These are phyloP conservation scores for Xylariaceae sp. DNA, from an alignment of 2,329 filamentous ascomycete species.

Conservation along the genomic window DNA sequence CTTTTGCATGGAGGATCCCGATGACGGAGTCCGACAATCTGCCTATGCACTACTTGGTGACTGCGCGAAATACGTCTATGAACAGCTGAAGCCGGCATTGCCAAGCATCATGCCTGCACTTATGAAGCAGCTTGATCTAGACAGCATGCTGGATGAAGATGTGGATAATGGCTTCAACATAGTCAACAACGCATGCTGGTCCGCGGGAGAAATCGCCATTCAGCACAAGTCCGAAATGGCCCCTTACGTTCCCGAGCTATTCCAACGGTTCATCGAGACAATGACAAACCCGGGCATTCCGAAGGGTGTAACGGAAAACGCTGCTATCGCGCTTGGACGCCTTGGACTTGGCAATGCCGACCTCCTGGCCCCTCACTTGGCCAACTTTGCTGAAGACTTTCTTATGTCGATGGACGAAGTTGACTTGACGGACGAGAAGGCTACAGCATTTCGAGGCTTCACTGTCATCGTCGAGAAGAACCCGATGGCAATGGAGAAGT, in stretches of 20 bases:
- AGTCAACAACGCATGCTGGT: conserved; percentile 98
- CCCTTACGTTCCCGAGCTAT: conserved; percentile 68
- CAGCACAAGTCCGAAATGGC: conserved; percentile 67
- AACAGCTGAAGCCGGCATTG: conserved; percentile 68
- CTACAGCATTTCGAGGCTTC: conserved; percentile 87
- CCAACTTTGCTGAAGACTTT: conserved; percentile 75
- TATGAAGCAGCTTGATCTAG: conserved; percentile 81
- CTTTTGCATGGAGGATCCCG: conserved; percentile 85
- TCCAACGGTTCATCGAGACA: conserved; percentile 72
- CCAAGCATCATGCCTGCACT: conserved; percentile 69
- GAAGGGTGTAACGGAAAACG: conserved; percentile 83
- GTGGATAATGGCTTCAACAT: conserved; percentile 83
- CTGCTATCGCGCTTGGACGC: conserved; percentile 83
- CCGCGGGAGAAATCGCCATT: conserved; percentile 83
- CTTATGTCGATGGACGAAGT: conserved; percentile 75
- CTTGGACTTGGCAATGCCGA: conserved; percentile 74
- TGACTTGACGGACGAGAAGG: conserved; percentile 87
- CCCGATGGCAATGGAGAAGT: conserved; percentile 85
- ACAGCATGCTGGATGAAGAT: conserved; percentile 67
- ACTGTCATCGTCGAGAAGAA: conserved; percentile 77
- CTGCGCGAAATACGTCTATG: conserved; percentile 87
- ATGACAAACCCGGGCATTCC: conserved; percentile 80
- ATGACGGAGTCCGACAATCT: conserved; percentile 91
- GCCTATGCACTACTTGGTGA: conserved; percentile 92
- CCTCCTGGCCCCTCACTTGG: conserved; percentile 69